Evolutionary conservation across 1,139 yeast species (phyloP), one percentile per base, ranked within the genome.

Genomic region (Entelexis sorbosivorans): DNA sequence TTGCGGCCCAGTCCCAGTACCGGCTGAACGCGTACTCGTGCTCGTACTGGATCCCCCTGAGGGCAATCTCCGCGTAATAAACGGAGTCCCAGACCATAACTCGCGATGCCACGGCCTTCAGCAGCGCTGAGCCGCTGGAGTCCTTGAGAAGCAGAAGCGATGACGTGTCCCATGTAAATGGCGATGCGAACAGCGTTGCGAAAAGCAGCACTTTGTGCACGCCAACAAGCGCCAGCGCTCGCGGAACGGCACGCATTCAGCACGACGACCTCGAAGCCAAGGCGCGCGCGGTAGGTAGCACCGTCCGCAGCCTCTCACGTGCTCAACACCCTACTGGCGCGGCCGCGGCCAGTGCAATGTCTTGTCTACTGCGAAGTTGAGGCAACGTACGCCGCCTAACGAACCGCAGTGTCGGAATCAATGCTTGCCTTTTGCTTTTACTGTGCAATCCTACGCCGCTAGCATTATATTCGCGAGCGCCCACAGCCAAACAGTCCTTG

Each of bases 1-100:
- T 53, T 43, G 75, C 62, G 83, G 38, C 38, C 38, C 38, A 35
- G 38, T 35, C 74, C 94, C 96, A 88, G 4, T 78, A 65, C 7
- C 86, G 83, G 38, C 95, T 81, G 64, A 87, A 91, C 9, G 94
- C 96, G 74, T 79, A 84, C 67, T 87, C 94, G 64, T 91, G 96
- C 64, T 91, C 97, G 65, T 73, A 88, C 35, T 66, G 64, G 2
- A 69, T 64, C 28, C 76, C 47, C 17, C 47, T 67, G 19, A 68
- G 64, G 36, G 83, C 78, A 45, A 80, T 63, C 47, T 80, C 78
- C 26, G 77, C 66, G 62, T 84, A 88, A 65, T 82, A 87, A 0
- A 88, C 94, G 2, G 82, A 74, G 65, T 91, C 98, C 97, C 97
- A 89, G 7, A 81, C 74, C 32, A 84, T 69, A 9, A 85, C 69